Evolutionary conservation across 768 basidiomycete species (phyloP).

Genomic region (Termitomyces bulborhizus): DNA sequence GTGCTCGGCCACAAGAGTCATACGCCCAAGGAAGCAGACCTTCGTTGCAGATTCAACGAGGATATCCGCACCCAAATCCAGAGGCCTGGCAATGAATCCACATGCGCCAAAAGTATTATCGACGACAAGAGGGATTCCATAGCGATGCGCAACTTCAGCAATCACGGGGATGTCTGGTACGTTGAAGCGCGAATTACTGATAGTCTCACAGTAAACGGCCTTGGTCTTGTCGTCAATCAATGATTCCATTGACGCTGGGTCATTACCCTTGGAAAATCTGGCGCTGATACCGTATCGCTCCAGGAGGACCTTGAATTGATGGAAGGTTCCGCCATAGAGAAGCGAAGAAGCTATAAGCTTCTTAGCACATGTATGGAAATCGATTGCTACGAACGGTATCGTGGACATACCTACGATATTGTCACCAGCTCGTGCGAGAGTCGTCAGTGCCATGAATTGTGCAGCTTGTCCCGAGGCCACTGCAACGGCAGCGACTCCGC

Average conservation of each 20-base stretch:
- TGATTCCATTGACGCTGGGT: conserved; percentile 38
- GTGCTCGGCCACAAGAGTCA: conserved; percentile 28
- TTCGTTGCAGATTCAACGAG: conserved; percentile 25
- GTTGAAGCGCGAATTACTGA: conserved; percentile 58
- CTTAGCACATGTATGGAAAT: neutral
- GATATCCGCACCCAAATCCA: conserved; percentile 22
- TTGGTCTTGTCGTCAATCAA: conserved; percentile 58
- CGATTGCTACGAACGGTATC: no score
- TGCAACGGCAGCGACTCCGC: conserved; percentile 55
- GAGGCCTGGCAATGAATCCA: conserved; percentile 30
- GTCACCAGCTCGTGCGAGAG: conserved; percentile 49
- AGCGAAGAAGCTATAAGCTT: conserved; percentile 1
- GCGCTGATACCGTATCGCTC: conserved; percentile 40
- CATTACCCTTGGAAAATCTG: conserved; percentile 45
- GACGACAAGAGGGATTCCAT: conserved; percentile 56
- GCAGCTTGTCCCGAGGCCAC: conserved; percentile 57
- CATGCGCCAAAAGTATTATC: conserved; percentile 63
- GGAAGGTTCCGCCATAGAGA: conserved; percentile 37
- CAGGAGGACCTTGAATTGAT: conserved; percentile 49
- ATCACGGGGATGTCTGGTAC: conserved; percentile 46
- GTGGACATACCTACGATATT: conserved; percentile 47
- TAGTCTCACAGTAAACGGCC: conserved; percentile 51
- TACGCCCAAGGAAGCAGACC: neutral
- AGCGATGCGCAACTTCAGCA: conserved; percentile 57
- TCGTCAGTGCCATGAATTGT: conserved; percentile 52